Conservation (phyloP, 1,284 basidiomycete species). For the Austroboletus novae-zelandiae region DNA sequence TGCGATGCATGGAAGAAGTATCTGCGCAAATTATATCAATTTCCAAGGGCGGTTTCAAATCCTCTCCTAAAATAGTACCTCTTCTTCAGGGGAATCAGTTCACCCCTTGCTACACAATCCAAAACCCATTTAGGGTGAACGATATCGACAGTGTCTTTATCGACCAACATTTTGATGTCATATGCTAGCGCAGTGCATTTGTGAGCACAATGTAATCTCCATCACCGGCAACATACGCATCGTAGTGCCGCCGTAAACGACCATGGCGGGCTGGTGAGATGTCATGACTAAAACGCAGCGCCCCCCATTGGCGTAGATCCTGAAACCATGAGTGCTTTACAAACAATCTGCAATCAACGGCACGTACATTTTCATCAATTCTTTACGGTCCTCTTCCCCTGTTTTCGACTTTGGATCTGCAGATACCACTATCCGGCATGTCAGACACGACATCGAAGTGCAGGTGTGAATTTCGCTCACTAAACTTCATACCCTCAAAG, state of each 20-base stretch:
- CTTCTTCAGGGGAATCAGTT: conserved; percentile 59
- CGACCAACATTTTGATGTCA: conserved; percentile 61
- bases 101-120: conserved; percentile 65
- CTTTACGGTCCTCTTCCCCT: conserved; percentile 64
- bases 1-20: conserved; percentile 74
- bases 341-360: not conserved
- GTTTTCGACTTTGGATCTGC: conserved; percentile 73
- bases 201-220: conserved; percentile 1
- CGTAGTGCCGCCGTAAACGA: conserved; percentile 64
- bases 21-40: conserved; percentile 35
- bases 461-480: conserved; percentile 43
- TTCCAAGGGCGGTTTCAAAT: not conserved
- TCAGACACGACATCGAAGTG: not conserved
- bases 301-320: conserved; percentile 79
- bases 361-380: conserved; percentile 61
- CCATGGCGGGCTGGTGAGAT: conserved; percentile 43
- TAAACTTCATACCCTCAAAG: conserved; percentile 75
- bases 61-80: conserved; percentile 45
- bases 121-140: conserved; percentile 79
- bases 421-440: conserved; percentile 58
- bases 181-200: conserved; percentile 49
- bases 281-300: conserved; percentile 61
- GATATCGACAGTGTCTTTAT: conserved; percentile 66
- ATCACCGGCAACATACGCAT: conserved; percentile 47
- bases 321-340: conserved; percentile 28